phyloP scores from a whole-genome alignment of 2,329 filamentous ascomycete genomes.

The Didymella pinodella region DNA sequence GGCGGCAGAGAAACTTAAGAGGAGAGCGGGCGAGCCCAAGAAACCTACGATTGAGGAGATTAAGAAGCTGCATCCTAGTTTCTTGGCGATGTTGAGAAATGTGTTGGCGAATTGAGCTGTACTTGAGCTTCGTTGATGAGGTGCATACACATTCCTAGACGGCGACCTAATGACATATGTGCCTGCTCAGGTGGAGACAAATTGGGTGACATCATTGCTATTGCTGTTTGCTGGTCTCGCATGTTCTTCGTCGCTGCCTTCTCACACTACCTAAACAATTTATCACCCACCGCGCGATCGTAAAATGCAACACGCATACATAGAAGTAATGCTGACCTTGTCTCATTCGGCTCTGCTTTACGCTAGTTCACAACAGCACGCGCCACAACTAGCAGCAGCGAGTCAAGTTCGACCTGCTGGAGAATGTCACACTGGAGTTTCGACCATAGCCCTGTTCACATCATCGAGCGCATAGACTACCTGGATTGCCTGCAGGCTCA shows the following conservation, averaged over 20 bases:
- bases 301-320: no score
- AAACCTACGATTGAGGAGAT: slow-evolving; percentile 84
- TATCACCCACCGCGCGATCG: no score
- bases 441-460: no score
- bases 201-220: background rate
- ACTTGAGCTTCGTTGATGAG: background rate
- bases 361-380: no score
- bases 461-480: no score
- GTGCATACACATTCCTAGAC: slow-evolving; percentile 9
- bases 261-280: no score
- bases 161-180: slow-evolving; percentile 4
- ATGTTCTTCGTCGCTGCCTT: background rate
- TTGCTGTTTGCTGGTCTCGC: background rate
- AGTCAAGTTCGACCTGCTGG: no score
- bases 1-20: slow-evolving; percentile 79
- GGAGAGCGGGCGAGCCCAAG: slow-evolving; percentile 81
- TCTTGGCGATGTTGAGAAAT: slow-evolving; percentile 80
- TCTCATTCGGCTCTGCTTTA: no score
- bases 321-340: no score
- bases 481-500: no score
- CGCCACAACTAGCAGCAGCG: no score
- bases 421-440: no score
- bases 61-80: slow-evolving; percentile 79
- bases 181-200: background rate
- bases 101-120: slow-evolving; percentile 67